These are phyloP conservation scores for Ophiocordyceps robertsii DNA, from an alignment of 2,329 filamentous ascomycete species.

Conservation along the genomic window DNA sequence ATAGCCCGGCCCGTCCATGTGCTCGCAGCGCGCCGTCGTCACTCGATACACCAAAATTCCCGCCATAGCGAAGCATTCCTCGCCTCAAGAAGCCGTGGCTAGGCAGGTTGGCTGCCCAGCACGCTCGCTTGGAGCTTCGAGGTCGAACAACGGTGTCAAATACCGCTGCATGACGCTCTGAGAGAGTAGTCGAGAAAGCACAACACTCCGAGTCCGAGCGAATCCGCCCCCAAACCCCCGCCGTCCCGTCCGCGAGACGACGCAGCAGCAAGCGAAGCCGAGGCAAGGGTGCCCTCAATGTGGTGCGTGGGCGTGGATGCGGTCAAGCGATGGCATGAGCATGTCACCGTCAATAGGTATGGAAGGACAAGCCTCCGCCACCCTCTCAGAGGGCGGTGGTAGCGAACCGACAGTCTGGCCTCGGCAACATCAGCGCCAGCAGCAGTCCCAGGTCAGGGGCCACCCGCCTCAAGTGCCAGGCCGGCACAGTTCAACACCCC, in stretches of 20 bases:
- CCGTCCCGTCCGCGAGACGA: background rate
- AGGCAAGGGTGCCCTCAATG: slow-evolving; percentile 12
- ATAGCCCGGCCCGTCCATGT: too few species aligned
- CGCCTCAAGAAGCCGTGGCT: too few species aligned
- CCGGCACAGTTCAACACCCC: background rate
- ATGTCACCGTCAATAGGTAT: slow-evolving; percentile 28
- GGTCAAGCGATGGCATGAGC: slow-evolving; percentile 30
- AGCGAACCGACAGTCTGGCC: slow-evolving; percentile 20
- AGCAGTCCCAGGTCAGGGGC: slow-evolving; percentile 14
- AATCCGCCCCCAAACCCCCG: background rate
- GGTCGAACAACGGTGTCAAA: too few species aligned
- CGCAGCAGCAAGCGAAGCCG: background rate
- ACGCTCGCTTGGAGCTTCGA: too few species aligned
- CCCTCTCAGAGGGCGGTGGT: slow-evolving; percentile 20
- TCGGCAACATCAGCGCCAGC: slow-evolving; percentile 15
- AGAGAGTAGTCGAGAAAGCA: background rate
- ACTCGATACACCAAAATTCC: too few species aligned
- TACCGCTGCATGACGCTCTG: too few species aligned
- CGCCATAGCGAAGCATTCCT: too few species aligned
- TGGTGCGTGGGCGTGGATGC: slow-evolving; percentile 18
- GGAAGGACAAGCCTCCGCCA: slow-evolving; percentile 23
- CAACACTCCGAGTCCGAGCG: background rate
- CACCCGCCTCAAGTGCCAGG: slow-evolving; percentile 5
- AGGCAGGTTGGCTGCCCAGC: too few species aligned
- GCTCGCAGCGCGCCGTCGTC: too few species aligned